Evolutionary conservation across 2,329 filamentous ascomycete species (phyloP).

Genomic region (Hymenoscyphus linearis): DNA sequence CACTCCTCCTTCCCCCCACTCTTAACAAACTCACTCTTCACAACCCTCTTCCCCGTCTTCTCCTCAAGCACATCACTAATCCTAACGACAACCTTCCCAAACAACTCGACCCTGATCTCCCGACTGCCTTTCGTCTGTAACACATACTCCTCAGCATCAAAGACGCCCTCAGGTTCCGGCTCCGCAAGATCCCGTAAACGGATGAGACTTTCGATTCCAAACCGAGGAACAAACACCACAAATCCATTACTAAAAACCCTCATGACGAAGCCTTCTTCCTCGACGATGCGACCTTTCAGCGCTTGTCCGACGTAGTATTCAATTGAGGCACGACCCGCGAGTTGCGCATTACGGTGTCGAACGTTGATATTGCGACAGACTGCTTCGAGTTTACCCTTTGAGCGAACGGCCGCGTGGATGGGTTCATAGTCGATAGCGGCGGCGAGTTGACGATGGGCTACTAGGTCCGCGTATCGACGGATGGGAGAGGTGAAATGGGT

Average conservation of each 20-base stretch:
- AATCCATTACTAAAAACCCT: slow-evolving; percentile 96
- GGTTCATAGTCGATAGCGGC: slow-evolving; percentile 91
- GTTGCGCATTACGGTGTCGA: slow-evolving; percentile 92
- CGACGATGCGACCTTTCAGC: slow-evolving; percentile 67
- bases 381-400: slow-evolving; percentile 77
- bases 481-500: slow-evolving; percentile 98
- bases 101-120: slow-evolving; percentile 67
- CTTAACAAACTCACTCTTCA: slow-evolving; percentile 65
- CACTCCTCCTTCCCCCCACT: slow-evolving; percentile 14
- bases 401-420: slow-evolving; percentile 75
- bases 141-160: slow-evolving; percentile 80
- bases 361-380: slow-evolving; percentile 99
- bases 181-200: slow-evolving; percentile 76
- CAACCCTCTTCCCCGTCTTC: slow-evolving; percentile 89
- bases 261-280: slow-evolving; percentile 95
- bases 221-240: slow-evolving; percentile 90
- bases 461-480: slow-evolving; percentile 92
- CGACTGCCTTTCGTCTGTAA: slow-evolving; percentile 56
- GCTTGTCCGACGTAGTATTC: slow-evolving; percentile 98
- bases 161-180: slow-evolving; percentile 72
- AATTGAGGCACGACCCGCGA: slow-evolving; percentile 88
- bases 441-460: slow-evolving; percentile 89
- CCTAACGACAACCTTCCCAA: slow-evolving; percentile 84
- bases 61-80: slow-evolving; percentile 93
- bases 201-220: slow-evolving; percentile 92